Evolutionary conservation across 169 alveolate genomes (phyloP).

Genomic region (Plasmodium adleri): DNA sequence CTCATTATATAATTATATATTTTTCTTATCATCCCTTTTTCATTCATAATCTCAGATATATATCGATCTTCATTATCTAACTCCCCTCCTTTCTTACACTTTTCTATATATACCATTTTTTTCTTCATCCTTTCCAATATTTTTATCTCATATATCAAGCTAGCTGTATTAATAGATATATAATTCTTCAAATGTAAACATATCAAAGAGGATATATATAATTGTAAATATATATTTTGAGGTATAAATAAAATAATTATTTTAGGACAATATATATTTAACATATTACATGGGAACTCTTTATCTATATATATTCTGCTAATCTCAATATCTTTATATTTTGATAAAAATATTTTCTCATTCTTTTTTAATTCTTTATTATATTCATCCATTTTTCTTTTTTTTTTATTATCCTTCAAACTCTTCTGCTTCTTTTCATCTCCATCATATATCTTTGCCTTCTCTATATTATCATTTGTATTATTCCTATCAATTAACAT

Average conservation of each 20-base stretch:
- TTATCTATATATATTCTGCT: slow-evolving; percentile 38
- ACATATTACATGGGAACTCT: slow-evolving; percentile 21
- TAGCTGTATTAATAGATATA: slow-evolving; percentile 26
- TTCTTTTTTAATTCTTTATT: slow-evolving; percentile 14
- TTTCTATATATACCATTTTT: not conserved
- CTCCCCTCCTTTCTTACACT: not conserved
- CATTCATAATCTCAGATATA: not conserved
- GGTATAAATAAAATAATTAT: slow-evolving; percentile 62
- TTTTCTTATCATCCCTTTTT: not conserved
- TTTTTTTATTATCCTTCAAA: not conserved
- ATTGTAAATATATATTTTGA: slow-evolving; percentile 46
- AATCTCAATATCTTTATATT: slow-evolving; percentile 27
- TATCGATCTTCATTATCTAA: no score
- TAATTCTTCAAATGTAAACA: slow-evolving; percentile 46
- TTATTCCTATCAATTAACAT: not conserved
- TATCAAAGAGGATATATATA: slow-evolving; percentile 36
- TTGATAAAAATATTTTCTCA: slow-evolving; percentile 4
- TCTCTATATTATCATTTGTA: not conserved
- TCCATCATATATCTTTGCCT: not conserved
- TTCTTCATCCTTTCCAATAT: slow-evolving; percentile 38
- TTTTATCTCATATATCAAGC: slow-evolving; percentile 14
- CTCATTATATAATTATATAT: slow-evolving; percentile 10
- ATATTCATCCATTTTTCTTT: not conserved
- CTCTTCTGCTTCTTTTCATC: not conserved
- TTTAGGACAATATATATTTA: slow-evolving; percentile 33